Evolutionary conservation across 73 alveolate species (phyloP).

Genomic region (Stentor coeruleus): DNA sequence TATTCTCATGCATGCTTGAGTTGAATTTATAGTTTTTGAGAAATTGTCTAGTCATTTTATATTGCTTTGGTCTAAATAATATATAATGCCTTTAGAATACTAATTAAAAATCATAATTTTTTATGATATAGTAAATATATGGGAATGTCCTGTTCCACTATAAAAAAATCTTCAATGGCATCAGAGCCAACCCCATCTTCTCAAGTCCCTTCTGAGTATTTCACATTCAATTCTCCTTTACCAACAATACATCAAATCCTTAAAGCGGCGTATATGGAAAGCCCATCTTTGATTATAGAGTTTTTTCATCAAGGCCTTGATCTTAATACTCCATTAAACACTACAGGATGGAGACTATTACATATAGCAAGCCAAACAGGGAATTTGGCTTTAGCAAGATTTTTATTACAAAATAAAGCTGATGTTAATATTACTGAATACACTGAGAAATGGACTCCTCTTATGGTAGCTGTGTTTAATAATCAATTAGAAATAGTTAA

Average conservation of each 20-base stretch:
- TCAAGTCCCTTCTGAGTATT: not conserved
- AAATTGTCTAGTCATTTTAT: not conserved
- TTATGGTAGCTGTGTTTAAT: conserved; percentile 16
- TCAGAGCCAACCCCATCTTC: too few species aligned
- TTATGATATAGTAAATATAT: too few species aligned
- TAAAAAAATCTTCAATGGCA: too few species aligned
- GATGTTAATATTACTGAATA: not conserved
- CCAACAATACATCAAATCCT: not conserved
- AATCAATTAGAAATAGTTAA: not conserved
- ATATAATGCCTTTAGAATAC: too few species aligned
- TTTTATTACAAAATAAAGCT: not conserved
- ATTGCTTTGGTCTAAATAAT: too few species aligned
- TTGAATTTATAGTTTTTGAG: not conserved
- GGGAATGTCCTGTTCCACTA: too few species aligned
- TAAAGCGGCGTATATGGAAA: conserved; percentile 16
- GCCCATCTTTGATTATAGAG: not conserved
- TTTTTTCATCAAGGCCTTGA: not conserved
- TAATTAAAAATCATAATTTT: too few species aligned
- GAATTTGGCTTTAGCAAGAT: not conserved
- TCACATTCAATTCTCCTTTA: not conserved
- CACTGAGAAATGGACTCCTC: conserved; percentile 20
- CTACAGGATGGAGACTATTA: not conserved
- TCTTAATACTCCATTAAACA: not conserved
- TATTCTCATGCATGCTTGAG: not conserved
- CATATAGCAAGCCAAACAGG: conserved; percentile 23